A percentile compares a stretch with the other conserved stretches of the same genome.
phyloP scores from a whole-genome alignment of 108 stramenopile species.

The Aureococcus anophagefferens region DNA sequence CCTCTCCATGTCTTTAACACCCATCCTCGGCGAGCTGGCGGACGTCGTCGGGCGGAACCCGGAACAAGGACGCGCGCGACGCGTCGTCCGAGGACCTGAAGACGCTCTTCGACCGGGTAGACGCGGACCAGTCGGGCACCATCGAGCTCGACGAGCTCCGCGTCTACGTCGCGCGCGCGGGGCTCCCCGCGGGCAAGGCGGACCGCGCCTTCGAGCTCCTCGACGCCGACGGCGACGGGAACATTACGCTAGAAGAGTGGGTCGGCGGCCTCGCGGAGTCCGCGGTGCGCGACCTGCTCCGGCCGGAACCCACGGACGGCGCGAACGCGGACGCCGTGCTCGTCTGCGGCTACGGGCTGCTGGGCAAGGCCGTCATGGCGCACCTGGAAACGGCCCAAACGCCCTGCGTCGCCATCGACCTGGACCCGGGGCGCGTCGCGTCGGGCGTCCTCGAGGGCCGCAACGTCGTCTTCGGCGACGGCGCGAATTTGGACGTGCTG shows the following conservation, averaged over 20 bases:
- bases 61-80: slow-evolving; percentile 32
- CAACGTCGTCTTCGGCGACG: slow-evolving; percentile 58
- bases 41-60: slow-evolving; percentile 42
- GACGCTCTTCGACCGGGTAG: slow-evolving; percentile 41
- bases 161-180: slow-evolving; percentile 19
- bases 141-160: slow-evolving; percentile 22
- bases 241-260: slow-evolving; percentile 40
- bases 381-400: slow-evolving; percentile 14
- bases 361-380: slow-evolving; percentile 36
- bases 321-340: slow-evolving; percentile 49
- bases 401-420: slow-evolving; percentile 48
- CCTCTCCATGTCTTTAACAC: slow-evolving; percentile 66
- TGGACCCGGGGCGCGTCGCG: slow-evolving; percentile 43
- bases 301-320: slow-evolving; percentile 31
- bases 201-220: slow-evolving; percentile 51
- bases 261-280: slow-evolving; percentile 31
- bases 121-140: slow-evolving; percentile 34
- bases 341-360: slow-evolving; percentile 50
- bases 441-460: slow-evolving; percentile 41
- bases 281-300: slow-evolving; percentile 32
- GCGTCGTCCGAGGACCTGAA: slow-evolving; percentile 18
- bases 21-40: slow-evolving; percentile 52
- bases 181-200: slow-evolving; percentile 12
- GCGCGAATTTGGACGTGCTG: slow-evolving; percentile 38
- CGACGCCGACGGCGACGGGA: slow-evolving; percentile 56